Percentiles rank a stretch among this genome's conserved stretches.
Evolutionary conservation across 257 asterid genomes (phyloP).

Genomic region (Anisodus tanguticus): DNA sequence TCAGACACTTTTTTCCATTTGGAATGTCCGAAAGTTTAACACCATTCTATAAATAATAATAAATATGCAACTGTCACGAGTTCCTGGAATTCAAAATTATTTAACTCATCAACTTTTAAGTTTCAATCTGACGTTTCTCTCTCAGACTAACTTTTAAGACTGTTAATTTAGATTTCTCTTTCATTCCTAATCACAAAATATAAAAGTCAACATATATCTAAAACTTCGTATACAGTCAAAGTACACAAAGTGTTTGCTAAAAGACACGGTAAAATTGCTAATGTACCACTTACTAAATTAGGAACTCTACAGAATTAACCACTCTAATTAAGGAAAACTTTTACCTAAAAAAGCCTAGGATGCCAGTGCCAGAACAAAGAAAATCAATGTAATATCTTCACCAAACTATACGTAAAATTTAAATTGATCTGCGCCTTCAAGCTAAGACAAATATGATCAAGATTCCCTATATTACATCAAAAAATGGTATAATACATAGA

Average conservation of each 20-base stretch:
- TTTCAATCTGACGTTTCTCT: neutral
- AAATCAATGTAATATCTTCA: neutral
- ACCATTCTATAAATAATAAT: conserved; percentile 11
- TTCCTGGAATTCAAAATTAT: neutral
- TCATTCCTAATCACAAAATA: neutral
- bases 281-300: neutral
- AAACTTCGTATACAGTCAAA: neutral
- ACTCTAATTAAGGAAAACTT: neutral
- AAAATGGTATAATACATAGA: too few species aligned
- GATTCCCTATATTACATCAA: neutral
- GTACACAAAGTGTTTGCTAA: neutral
- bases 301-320: conserved; percentile 1
- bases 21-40: neutral
- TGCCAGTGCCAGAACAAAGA: neutral
- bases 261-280: neutral
- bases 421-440: neutral
- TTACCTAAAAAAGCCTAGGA: neutral
- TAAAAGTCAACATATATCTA: neutral
- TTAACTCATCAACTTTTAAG: neutral
- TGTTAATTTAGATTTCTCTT: neutral
- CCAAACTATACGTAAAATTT: neutral
- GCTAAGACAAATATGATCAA: neutral
- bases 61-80: neutral
- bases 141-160: neutral
- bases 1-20: neutral